These are phyloP conservation scores for Austroboletus niveus DNA, from an alignment of 1,284 basidiomycete genomes.

Conservation along the genomic window DNA sequence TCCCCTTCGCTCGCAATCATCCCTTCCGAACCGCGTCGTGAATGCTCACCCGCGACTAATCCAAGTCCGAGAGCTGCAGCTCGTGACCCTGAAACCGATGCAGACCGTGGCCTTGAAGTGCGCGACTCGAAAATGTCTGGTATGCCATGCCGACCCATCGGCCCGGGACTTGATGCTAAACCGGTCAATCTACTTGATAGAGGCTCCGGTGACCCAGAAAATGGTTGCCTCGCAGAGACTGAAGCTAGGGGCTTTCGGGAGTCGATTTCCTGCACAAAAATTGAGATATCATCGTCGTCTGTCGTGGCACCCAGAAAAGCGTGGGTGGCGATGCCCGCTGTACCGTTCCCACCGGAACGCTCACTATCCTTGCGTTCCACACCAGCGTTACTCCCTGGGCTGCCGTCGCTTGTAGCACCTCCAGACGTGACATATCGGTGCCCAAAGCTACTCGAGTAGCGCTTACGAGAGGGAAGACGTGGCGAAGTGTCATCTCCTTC, in stretches of 20 bases:
- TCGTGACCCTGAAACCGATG: conserved; percentile 2
- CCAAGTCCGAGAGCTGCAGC: conserved; percentile 13
- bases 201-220: not conserved
- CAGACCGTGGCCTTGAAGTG: conserved; percentile 3
- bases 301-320: conserved; percentile 48
- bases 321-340: conserved; percentile 16
- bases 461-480: conserved; percentile 40
- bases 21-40: conserved; percentile 8
- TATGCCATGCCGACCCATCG: conserved; percentile 1
- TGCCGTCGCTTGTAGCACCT: conserved; percentile 41
- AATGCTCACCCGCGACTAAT: conserved; percentile 17
- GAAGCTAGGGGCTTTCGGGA: conserved; percentile 54
- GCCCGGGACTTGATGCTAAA: conserved; percentile 4
- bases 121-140: not conserved
- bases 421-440: conserved; percentile 54
- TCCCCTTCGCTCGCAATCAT: conserved; percentile 14
- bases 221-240: conserved; percentile 16
- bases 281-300: conserved; percentile 74
- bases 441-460: conserved; percentile 71
- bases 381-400: conserved; percentile 31
- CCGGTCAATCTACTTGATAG: not conserved
- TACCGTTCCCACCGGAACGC: conserved; percentile 9
- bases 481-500: conserved; percentile 34
- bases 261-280: conserved; percentile 74
- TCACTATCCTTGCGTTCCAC: conserved; percentile 24